Conservation (phyloP, 768 basidiomycete genomes). For the Hygrophorus pudorinus region DNA sequence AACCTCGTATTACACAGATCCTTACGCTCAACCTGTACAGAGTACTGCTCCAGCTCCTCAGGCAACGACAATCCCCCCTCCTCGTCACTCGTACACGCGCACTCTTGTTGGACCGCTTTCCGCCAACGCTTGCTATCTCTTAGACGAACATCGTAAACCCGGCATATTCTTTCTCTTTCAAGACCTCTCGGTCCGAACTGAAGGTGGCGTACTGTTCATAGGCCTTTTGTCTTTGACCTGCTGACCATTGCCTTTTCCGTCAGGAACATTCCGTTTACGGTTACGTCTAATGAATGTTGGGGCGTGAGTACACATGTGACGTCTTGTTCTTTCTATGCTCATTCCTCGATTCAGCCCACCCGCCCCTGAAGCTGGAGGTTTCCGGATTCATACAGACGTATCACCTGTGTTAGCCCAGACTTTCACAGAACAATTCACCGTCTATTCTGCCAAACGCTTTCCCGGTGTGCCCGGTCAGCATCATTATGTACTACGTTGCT, state of each 20-base stretch:
- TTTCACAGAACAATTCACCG: constrained; percentile 75
- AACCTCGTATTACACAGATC: constrained; percentile 15
- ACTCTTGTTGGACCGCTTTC: constrained; percentile 87
- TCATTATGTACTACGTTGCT: constrained; percentile 5
- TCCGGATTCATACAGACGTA: constrained; percentile 52
- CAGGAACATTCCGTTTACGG: constrained; percentile 79
- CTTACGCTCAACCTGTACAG: constrained; percentile 7
- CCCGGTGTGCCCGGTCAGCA: constrained; percentile 82
- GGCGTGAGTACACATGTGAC: constrained; percentile 50
- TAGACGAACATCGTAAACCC: constrained; percentile 75
- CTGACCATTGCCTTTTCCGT: constrained; percentile 6
- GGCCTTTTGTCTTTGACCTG: constrained; percentile 4
- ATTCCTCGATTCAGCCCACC: constrained; percentile 39
- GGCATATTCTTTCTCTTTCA: constrained; percentile 96
- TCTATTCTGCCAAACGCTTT: constrained; percentile 90
- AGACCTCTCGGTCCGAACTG: constrained; percentile 87
- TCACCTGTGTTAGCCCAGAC: constrained; percentile 78
- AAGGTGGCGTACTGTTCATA: constrained; percentile 41
- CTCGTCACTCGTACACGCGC: constrained; percentile 70
- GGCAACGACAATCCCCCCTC: constrained; percentile 25
- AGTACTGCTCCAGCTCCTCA: constrained; percentile 19
- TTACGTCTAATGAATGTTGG: constrained; percentile 86
- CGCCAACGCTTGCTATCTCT: constrained; percentile 74
- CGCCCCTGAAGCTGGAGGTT: constrained; percentile 61
- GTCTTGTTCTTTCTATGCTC: constrained; percentile 9